Evolutionary conservation across 2,329 filamentous ascomycete genomes (phyloP).

Genomic region (Calycina marina): DNA sequence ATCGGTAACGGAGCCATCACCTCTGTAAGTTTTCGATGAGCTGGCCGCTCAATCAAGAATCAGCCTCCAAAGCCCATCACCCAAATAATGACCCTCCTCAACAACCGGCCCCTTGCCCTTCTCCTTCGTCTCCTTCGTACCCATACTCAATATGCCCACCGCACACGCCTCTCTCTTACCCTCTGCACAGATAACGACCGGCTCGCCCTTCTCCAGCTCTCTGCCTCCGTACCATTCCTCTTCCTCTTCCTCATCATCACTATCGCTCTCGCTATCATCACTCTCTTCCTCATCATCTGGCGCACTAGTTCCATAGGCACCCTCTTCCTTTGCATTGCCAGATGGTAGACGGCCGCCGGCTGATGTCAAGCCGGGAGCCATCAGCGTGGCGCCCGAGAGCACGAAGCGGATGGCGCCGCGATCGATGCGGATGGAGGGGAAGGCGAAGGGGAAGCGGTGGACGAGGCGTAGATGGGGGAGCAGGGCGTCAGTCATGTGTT

Average conservation of each 20-base stretch:
- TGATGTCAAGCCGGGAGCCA: slow-evolving; percentile 87
- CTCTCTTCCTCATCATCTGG: slow-evolving; percentile 34
- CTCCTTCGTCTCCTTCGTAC: slow-evolving; percentile 82
- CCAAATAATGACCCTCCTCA: slow-evolving; percentile 84
- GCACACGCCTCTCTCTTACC: slow-evolving; percentile 87
- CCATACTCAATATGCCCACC: slow-evolving; percentile 68
- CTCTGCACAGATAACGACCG: slow-evolving; percentile 82
- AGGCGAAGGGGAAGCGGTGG: slow-evolving; percentile 75
- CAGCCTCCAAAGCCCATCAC: slow-evolving; percentile 75
- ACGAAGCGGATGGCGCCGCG: slow-evolving; percentile 95
- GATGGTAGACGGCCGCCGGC: slow-evolving; percentile 64
- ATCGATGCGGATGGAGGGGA: slow-evolving; percentile 80
- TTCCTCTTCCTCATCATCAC: slow-evolving; percentile 18
- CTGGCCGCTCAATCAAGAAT: too few relatives aligned
- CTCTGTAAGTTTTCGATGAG: too few relatives aligned
- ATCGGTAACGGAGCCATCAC: too few relatives aligned
- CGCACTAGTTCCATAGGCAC: slow-evolving; percentile 35
- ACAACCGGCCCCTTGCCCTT: slow-evolving; percentile 91
- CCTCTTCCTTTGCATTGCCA: slow-evolving; percentile 24
- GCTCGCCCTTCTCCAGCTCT: slow-evolving; percentile 65
- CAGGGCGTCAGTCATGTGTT: slow-evolving; percentile 58
- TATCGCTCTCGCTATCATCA: slow-evolving; percentile 20
- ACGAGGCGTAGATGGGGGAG: slow-evolving; percentile 82
- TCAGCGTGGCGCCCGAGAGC: slow-evolving; percentile 80
- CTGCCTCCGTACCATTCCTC: slow-evolving; percentile 36